These are phyloP conservation scores for Boletus pseudo-olivaceus DNA, from an alignment of 768 basidiomycete genomes.

Conservation along the genomic window DNA sequence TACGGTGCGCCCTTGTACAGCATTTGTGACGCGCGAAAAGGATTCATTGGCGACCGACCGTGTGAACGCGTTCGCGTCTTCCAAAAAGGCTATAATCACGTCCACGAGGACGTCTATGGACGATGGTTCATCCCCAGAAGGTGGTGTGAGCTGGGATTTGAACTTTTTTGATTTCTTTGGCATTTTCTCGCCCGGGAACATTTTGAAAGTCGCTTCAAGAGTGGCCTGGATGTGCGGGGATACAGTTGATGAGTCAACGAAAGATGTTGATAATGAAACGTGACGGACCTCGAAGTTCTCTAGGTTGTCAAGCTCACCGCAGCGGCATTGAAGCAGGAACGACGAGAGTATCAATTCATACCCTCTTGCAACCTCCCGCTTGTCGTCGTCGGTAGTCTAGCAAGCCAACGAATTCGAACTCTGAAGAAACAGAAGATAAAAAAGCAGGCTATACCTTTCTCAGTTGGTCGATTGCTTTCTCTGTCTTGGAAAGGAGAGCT, in stretches of 20 bases:
- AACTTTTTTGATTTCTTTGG: constrained; percentile 42
- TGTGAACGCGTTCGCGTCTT: constrained; percentile 77
- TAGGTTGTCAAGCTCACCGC: constrained; percentile 55
- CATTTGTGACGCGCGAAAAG: constrained; percentile 68
- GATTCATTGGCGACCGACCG: constrained; percentile 77
- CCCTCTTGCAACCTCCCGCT: constrained; percentile 47
- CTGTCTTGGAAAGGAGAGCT: constrained; percentile 44
- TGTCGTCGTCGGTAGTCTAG: constrained; percentile 14
- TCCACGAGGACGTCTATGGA: constrained; percentile 87
- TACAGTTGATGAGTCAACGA: neutral
- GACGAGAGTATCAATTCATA: constrained; percentile 69
- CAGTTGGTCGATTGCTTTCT: constrained; percentile 40
- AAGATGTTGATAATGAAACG: neutral
- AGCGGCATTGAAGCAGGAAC: constrained; percentile 68
- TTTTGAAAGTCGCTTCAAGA: constrained; percentile 53
- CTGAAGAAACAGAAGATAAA: neutral
- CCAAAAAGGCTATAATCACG: constrained; percentile 84
- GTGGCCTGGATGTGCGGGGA: constrained; percentile 44
- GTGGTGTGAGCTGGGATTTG: constrained; percentile 5
- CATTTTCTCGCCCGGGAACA: constrained; percentile 43
- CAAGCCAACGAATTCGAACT: neutral
- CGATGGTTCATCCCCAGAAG: constrained; percentile 37
- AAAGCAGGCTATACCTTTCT: constrained; percentile 36
- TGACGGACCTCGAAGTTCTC: constrained; percentile 59
- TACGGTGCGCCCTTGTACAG: constrained; percentile 65